Conservation (phyloP, 2,329 filamentous ascomycete species). For the Biscogniauxia sp. region DNA sequence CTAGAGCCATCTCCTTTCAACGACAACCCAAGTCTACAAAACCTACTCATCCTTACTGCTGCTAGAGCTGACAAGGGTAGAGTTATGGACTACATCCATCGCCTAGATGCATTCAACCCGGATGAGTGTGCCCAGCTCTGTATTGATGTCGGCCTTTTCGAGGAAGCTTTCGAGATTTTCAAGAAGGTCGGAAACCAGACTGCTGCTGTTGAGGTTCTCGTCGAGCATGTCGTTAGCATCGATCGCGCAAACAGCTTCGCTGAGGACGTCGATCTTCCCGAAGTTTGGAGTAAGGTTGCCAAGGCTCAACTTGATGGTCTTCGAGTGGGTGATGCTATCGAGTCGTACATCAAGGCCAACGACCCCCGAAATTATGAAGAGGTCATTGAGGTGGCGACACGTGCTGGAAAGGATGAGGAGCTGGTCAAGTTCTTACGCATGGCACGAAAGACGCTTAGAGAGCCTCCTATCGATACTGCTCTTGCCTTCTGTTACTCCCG, state of each 20-base stretch:
- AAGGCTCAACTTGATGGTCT: conserved; percentile 97
- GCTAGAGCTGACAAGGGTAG: conserved; percentile 94
- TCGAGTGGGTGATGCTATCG: conserved; percentile 86
- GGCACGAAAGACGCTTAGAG: conserved; percentile 94
- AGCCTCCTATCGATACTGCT: conserved; percentile 88
- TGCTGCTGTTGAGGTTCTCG: conserved; percentile 84
- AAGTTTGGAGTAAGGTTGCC: conserved; percentile 97
- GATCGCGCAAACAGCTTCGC: conserved; percentile 95
- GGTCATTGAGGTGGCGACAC: conserved; percentile 93
- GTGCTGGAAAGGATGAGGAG: conserved; percentile 96
- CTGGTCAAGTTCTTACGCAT: conserved; percentile 95
- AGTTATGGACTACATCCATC: conserved; percentile 94
- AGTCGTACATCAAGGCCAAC: conserved; percentile 93
- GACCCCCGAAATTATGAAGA: conserved; percentile 93
- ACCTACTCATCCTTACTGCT: conserved; percentile 92
- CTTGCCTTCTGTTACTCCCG: conserved; percentile 92
- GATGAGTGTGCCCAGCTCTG: conserved; percentile 92
- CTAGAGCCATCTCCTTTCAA: conserved; percentile 99
- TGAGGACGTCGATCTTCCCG: conserved; percentile 87
- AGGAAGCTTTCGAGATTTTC: conserved; percentile 97
- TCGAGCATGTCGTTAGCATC: conserved; percentile 96
- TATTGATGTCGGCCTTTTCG: conserved; percentile 90
- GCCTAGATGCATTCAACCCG: conserved; percentile 82
- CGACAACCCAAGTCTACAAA: conserved; percentile 95
- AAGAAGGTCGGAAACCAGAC: conserved; percentile 94